These are phyloP conservation scores for Amanita phalloides DNA, from an alignment of 768 basidiomycete genomes.

Conservation along the genomic window DNA sequence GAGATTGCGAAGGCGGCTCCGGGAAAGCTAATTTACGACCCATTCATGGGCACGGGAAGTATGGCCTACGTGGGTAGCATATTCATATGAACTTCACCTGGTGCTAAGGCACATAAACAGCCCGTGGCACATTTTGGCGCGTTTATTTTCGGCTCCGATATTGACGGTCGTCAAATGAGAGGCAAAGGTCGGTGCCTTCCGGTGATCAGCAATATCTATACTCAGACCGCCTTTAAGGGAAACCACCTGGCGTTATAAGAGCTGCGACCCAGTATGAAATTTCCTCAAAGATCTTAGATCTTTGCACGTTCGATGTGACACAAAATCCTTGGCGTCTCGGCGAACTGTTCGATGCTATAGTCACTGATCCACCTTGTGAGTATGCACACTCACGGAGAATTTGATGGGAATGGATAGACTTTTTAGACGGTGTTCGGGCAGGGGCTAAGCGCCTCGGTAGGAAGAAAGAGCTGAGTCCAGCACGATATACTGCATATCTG, in stretches of 20 bases:
- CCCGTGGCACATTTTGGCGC: conserved; percentile 86
- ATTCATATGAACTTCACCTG: background rate
- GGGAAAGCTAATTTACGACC: conserved; percentile 92
- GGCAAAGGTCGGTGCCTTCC: conserved; percentile 56
- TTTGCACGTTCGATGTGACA: conserved; percentile 91
- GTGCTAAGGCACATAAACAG: conserved; percentile 23
- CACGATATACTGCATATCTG: conserved; percentile 24
- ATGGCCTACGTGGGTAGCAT: conserved; percentile 63
- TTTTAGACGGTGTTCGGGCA: conserved; percentile 83
- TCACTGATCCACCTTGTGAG: conserved; percentile 92
- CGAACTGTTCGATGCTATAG: conserved; percentile 84
- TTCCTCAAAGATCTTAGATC: conserved; percentile 61
- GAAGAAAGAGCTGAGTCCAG: conserved; percentile 36
- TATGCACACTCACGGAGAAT: background rate
- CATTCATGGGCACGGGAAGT: conserved; percentile 90
- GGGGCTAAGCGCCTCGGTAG: conserved; percentile 77
- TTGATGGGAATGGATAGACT: background rate
- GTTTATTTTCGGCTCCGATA: conserved; percentile 83
- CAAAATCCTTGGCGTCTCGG: conserved; percentile 83
- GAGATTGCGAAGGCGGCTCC: conserved; percentile 52
- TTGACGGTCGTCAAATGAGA: conserved; percentile 94
- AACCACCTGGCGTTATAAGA: conserved; percentile 60
- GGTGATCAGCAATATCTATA: background rate
- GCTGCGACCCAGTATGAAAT: conserved; percentile 84
- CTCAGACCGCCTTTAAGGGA: conserved; percentile 16